Evolutionary conservation across 495 filamentous ascomycete species (phyloP).

Genomic region (Chaetomium fimeti): DNA sequence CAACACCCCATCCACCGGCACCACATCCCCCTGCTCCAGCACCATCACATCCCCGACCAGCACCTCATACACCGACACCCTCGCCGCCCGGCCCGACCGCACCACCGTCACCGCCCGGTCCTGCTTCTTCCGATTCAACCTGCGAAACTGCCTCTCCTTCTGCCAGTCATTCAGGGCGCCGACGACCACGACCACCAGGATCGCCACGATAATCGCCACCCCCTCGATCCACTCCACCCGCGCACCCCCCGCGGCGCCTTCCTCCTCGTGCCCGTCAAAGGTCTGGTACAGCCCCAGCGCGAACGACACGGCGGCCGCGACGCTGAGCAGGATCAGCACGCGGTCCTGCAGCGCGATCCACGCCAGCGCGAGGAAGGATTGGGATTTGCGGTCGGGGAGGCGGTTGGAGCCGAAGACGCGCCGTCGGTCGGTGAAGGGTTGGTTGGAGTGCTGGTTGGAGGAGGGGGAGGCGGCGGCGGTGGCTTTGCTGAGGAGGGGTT

Average conservation of each 20-base stretch:
- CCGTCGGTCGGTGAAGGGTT: constrained; percentile 47
- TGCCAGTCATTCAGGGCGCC: constrained; percentile 70
- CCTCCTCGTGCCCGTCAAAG: constrained; percentile 43
- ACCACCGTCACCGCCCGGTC: constrained; percentile 71
- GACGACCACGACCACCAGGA: constrained; percentile 70
- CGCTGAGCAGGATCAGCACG: constrained; percentile 67
- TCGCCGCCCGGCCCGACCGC: constrained; percentile 65
- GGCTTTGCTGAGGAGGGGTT: background rate
- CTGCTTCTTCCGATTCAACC: constrained; percentile 70
- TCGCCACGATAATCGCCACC: constrained; percentile 69
- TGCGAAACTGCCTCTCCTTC: constrained; percentile 70
- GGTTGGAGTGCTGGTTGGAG: background rate
- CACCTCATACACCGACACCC: constrained; percentile 65
- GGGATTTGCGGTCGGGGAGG: constrained; percentile 65
- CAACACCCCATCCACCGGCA: constrained; percentile 68
- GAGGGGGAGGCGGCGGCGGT: background rate
- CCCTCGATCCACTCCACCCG: constrained; percentile 75
- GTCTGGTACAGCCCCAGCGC: constrained; percentile 67
- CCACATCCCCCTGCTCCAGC: constrained; percentile 66
- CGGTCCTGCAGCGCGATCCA: constrained; percentile 82
- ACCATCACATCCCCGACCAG: constrained; percentile 68
- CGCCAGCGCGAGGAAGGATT: constrained; percentile 63
- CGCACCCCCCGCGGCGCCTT: constrained; percentile 46
- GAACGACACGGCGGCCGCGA: constrained; percentile 65
- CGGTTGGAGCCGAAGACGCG: constrained; percentile 63